Evolutionary conservation across 192 early-diverging fungal genomes (phyloP).

Genomic region (Phycomyces nitens): DNA sequence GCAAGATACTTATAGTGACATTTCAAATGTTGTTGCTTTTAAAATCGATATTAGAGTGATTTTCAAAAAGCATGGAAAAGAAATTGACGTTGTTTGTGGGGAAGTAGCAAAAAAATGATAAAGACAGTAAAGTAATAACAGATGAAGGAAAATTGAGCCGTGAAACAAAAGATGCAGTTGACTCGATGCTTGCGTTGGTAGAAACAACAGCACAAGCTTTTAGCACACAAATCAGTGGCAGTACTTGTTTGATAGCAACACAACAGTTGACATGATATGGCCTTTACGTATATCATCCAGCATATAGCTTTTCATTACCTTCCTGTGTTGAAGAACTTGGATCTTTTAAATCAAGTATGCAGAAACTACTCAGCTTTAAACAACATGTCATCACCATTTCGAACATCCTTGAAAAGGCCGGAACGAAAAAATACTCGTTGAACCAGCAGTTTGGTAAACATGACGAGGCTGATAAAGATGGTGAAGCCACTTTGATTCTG

Average conservation of each 20-base stretch:
- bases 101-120: constrained; percentile 19
- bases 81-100: constrained; percentile 12
- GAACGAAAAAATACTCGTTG: constrained; percentile 17
- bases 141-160: constrained; percentile 10
- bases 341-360: constrained; percentile 18
- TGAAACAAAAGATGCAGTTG: constrained; percentile 16
- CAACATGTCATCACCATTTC: constrained; percentile 19
- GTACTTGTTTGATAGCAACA: constrained; percentile 19
- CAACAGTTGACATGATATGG: constrained; percentile 15
- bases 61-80: constrained; percentile 12
- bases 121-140: constrained; percentile 15
- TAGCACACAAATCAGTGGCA: constrained; percentile 16
- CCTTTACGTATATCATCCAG: constrained; percentile 19
- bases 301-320: constrained; percentile 19
- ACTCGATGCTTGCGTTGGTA: constrained; percentile 18
- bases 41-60: constrained; percentile 23
- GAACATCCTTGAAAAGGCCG: constrained; percentile 17
- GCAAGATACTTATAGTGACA: constrained; percentile 10
- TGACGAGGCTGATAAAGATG: constrained; percentile 18
- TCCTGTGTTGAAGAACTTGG: constrained; percentile 17
- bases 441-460: constrained; percentile 17
- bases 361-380: constrained; percentile 13
- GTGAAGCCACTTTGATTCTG: constrained; percentile 14
- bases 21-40: constrained; percentile 14
- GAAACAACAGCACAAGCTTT: constrained; percentile 22